Base-by-base conservation (phyloP, 768 basidiomycete genomes). In the Hydnum rufescens region DNA sequence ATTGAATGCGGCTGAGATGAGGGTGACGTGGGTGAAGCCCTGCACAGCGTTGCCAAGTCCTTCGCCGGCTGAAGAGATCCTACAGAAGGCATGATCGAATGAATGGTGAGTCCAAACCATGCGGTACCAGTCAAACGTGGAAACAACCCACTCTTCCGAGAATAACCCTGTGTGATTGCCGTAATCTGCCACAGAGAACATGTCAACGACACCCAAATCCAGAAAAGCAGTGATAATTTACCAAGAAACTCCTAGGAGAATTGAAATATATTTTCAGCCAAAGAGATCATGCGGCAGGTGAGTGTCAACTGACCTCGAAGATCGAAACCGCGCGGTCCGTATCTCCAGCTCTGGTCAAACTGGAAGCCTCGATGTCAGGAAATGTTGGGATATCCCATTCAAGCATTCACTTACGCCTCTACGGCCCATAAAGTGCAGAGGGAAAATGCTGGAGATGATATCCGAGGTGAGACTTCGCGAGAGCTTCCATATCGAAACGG, bases 41-140 rank as follows among this genome's bases (percentile, higher is more conserved):
- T 89, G 86, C 19, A 88, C 85, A 1, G 85, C 81, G 57, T 89
- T 89, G 3, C 85, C 85, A 36, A 89, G 71, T 13, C 84, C 85
- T 51, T 49, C 16, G 49, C 46, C 44, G 23, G 32, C 47, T 5
- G 36, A 42, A 4, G 53, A 58, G 28, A 57, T 25, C 19, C 26
- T 31, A 42, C n/a, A 30, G 48, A 42, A 47, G 51, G 4, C 32
- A n/a, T 13, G n/a, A 29, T 26, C 42, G 26, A 22, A 22, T 25
- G 4, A 4, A 39, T 39, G 18, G 16, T 2, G 1, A 28, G 18
- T n/a, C n/a, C n/a, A 53, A 18, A 30, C 4, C 23, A 16, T 32
- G 4, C 29, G 29, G 22, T 50, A 8, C 8, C 13, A 47, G 44
- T 13, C 8, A 47, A 47, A 8, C 44, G 26, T 47, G 25, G 26